Conservation (phyloP, 2,329 filamentous ascomycete genomes). For the Coleophoma cylindrospora region DNA sequence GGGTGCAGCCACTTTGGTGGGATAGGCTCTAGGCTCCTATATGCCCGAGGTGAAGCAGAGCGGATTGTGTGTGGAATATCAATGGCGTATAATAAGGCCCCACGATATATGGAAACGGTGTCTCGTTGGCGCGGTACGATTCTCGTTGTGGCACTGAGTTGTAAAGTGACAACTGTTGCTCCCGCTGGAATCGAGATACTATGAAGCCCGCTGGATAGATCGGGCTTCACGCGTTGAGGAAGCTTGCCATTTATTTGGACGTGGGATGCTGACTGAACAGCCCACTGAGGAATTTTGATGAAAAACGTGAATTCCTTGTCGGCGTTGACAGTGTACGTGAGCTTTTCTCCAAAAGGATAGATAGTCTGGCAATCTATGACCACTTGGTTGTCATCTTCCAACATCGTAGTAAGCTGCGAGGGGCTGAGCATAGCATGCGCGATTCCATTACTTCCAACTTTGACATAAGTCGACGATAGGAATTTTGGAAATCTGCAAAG, state of each 20-base stretch:
- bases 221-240: background rate
- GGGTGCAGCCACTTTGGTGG: conserved; percentile 7
- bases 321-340: conserved; percentile 22
- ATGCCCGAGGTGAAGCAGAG: conserved; percentile 15
- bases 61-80: conserved; percentile 27
- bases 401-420: conserved; percentile 28
- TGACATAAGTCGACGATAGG: conserved; percentile 36
- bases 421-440: conserved; percentile 43
- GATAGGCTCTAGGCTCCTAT: conserved; percentile 22
- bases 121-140: conserved; percentile 22
- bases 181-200: conserved; percentile 5
- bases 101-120: conserved; percentile 37
- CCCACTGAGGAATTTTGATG: conserved; percentile 19
- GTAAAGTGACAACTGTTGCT: conserved; percentile 9
- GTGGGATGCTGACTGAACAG: background rate
- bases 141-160: conserved; percentile 11
- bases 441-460: conserved; percentile 32
- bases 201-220: conserved; percentile 3
- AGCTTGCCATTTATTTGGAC: conserved; percentile 1
- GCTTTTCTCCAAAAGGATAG: conserved; percentile 32
- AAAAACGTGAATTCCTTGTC: conserved; percentile 18
- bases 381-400: conserved; percentile 25
- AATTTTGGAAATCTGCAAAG: conserved; percentile 44
- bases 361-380: conserved; percentile 37
- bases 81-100: conserved; percentile 37